Percentiles rank a stretch among this genome's conserved stretches.
Conservation (phyloP, 495 filamentous ascomycete species). For the Neurospora sp. region DNA sequence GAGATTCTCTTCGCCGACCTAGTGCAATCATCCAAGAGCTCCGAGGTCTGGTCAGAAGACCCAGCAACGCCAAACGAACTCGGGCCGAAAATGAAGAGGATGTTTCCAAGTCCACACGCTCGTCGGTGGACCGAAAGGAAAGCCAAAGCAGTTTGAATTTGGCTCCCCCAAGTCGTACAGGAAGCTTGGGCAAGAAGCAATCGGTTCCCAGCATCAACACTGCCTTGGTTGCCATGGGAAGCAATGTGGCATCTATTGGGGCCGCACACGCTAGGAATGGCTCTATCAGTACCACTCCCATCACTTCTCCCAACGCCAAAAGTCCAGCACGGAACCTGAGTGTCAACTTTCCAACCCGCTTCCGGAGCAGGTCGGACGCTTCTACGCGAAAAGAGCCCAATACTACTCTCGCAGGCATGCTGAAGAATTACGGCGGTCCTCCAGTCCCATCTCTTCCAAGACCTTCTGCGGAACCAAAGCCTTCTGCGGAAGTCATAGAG, state of each 20-base stretch:
- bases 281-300: constrained; percentile 44
- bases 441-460: constrained; percentile 45
- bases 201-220: constrained; percentile 54
- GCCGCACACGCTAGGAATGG: constrained; percentile 43
- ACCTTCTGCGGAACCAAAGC: constrained; percentile 23
- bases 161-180: constrained; percentile 41
- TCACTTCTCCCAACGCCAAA: constrained; percentile 36
- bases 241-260: constrained; percentile 52
- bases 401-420: constrained; percentile 30
- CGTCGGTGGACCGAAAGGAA: constrained; percentile 27
- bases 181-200: constrained; percentile 48
- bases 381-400: constrained; percentile 6
- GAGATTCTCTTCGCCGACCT: constrained; percentile 29
- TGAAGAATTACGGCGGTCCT: constrained; percentile 48
- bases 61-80: constrained; percentile 41
- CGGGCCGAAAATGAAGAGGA: constrained; percentile 32
- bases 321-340: constrained; percentile 28
- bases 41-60: constrained; percentile 46
- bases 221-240: constrained; percentile 53
- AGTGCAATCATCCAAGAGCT: constrained; percentile 31
- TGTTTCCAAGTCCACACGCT: constrained; percentile 21
- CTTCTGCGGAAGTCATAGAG: constrained; percentile 16
- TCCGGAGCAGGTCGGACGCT: constrained; percentile 65
- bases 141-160: constrained; percentile 46
- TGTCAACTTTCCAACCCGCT: constrained; percentile 43